These are phyloP conservation scores for Eustoma russellianum DNA, from an alignment of 257 asterid genomes.

Conservation along the genomic window DNA sequence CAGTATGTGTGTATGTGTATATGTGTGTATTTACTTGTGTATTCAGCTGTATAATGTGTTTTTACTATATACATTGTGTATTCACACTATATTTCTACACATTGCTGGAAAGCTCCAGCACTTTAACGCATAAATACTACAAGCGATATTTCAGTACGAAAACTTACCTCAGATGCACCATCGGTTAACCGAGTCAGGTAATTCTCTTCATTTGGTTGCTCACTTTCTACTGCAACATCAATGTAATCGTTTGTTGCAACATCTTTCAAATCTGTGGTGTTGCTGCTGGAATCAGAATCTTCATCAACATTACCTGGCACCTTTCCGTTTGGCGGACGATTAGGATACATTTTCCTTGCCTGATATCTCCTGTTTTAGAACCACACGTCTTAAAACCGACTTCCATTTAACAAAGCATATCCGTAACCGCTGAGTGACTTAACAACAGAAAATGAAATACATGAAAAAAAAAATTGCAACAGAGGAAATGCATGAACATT, in stretches of 20 bases:
- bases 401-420: constrained; percentile 3
- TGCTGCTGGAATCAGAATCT: constrained; percentile 26
- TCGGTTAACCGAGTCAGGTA: constrained; percentile 22
- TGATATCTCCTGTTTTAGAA: constrained; percentile 48
- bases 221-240: constrained; percentile 24
- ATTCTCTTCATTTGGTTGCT: constrained; percentile 23
- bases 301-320: constrained; percentile 29
- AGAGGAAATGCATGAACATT: not conserved
- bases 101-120: no score
- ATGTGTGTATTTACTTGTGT: no score
- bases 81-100: no score
- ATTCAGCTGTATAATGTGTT: no score
- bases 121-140: not conserved
- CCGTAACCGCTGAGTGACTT: not conserved
- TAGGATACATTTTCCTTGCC: constrained; percentile 41
- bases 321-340: constrained; percentile 31
- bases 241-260: constrained; percentile 14
- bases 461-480: not conserved
- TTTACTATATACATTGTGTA: no score
- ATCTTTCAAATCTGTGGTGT: constrained; percentile 21
- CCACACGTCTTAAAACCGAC: constrained; percentile 33
- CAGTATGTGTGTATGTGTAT: no score
- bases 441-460: not conserved
- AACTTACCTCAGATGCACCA: constrained; percentile 25
- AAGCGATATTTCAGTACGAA: constrained; percentile 3